These are phyloP conservation scores for Metschnikowia aberdeeniae DNA, from an alignment of 805 yeast species.

Conservation along the genomic window DNA sequence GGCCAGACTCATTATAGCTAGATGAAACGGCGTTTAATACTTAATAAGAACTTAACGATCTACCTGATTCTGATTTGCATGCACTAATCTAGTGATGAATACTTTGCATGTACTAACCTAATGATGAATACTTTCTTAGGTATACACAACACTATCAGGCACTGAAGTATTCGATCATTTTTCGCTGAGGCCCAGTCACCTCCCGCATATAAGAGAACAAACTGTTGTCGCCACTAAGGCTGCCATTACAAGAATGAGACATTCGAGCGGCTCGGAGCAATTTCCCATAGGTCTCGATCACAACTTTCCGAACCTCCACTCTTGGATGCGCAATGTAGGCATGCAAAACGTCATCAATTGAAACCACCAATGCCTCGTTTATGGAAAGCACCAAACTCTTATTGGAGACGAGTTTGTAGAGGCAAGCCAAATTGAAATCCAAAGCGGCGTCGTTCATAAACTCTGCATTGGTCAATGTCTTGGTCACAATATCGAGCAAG, in stretches of 20 bases:
- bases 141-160: neutral
- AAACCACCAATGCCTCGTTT: constrained; percentile 15
- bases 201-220: constrained; percentile 1
- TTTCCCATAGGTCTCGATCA: constrained; percentile 37
- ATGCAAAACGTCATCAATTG: constrained; percentile 29
- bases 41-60: too few species aligned
- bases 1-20: constrained; percentile 1
- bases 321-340: constrained; percentile 25
- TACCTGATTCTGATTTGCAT: too few species aligned
- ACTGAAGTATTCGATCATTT: constrained; percentile 45
- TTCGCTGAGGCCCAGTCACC: constrained; percentile 40
- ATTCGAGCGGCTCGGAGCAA: constrained; percentile 21
- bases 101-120: too few species aligned
- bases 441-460: constrained; percentile 6
- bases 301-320: constrained; percentile 36
- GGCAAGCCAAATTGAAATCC: constrained; percentile 23
- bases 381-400: constrained; percentile 19
- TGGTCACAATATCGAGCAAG: constrained; percentile 15
- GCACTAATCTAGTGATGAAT: too few species aligned
- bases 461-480: constrained; percentile 12
- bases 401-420: constrained; percentile 22
- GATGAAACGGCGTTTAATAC: neutral
- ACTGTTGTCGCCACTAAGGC: neutral
- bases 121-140: too few species aligned
- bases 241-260: neutral